Conservation (phyloP, 306 rosid genomes). For the Lathyrus sativus region DNA sequence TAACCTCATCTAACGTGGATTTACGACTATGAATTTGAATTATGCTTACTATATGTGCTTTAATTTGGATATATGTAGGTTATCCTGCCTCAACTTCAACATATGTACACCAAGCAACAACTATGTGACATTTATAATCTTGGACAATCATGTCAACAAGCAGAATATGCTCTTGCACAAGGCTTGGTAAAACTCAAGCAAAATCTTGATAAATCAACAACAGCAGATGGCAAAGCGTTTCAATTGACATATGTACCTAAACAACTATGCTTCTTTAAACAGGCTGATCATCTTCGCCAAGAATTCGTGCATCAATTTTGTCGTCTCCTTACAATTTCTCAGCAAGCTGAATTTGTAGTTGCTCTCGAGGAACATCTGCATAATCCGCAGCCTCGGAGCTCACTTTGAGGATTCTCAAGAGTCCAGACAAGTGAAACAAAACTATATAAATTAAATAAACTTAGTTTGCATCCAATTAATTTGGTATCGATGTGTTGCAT, state of each 20-base stretch:
- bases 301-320: slow-evolving; percentile 30
- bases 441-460: slow-evolving; percentile 12
- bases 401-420: slow-evolving; percentile 29
- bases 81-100: slow-evolving; percentile 21
- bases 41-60: neutral
- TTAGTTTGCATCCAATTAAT: slow-evolving; percentile 16
- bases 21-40: no score
- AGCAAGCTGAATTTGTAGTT: slow-evolving; percentile 27
- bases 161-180: slow-evolving; percentile 31
- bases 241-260: neutral
- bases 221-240: slow-evolving; percentile 22
- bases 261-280: slow-evolving; percentile 25
- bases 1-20: no score
- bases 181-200: slow-evolving; percentile 26
- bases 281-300: slow-evolving; percentile 35
- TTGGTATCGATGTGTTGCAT: slow-evolving; percentile 6
- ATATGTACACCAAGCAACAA: slow-evolving; percentile 19
- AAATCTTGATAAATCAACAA: slow-evolving; percentile 7
- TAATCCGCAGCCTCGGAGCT: slow-evolving; percentile 24
- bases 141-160: slow-evolving; percentile 26
- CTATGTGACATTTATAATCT: slow-evolving; percentile 20
- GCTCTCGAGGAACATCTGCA: slow-evolving; percentile 26
- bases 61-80: slow-evolving; percentile 4
- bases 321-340: slow-evolving; percentile 21
- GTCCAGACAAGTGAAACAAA: neutral